Conservation (phyloP, 495 filamentous ascomycete species). For the Poronia punctata region DNA sequence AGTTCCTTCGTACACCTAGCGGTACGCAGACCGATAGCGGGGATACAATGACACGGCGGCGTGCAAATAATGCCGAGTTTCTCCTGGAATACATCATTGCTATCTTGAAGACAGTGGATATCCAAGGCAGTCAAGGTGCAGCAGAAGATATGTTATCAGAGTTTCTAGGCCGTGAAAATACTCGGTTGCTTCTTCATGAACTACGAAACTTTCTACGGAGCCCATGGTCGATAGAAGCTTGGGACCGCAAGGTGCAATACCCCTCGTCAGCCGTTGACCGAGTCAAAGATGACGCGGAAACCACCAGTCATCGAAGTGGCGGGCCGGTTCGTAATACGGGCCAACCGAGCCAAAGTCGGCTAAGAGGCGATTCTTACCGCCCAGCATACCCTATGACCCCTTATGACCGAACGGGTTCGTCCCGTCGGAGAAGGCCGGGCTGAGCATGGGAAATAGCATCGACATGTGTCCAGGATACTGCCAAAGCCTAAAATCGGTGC, state of each 20-base stretch:
- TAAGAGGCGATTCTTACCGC: conserved; percentile 18
- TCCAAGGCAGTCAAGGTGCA: conserved; percentile 77
- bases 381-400: conserved; percentile 12
- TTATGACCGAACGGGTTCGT: not conserved
- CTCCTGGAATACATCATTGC: conserved; percentile 83
- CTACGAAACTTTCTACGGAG: conserved; percentile 74
- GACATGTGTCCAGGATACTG: too few relatives aligned
- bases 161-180: conserved; percentile 72
- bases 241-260: conserved; percentile 82
- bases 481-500: too few relatives aligned
- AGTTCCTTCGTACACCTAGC: conserved; percentile 48
- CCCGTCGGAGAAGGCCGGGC: not conserved
- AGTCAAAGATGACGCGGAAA: conserved; percentile 3
- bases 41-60: conserved; percentile 30
- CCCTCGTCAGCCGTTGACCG: conserved; percentile 14
- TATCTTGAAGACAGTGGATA: conserved; percentile 82
- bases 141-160: conserved; percentile 85
- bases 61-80: conserved; percentile 77
- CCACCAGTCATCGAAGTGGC: not conserved
- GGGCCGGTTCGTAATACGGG: conserved; percentile 1
- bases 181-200: conserved; percentile 79
- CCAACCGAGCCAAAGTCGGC: conserved; percentile 4
- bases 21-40: conserved; percentile 22
- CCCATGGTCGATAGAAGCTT: conserved; percentile 64
- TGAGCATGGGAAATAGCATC: too few relatives aligned